A percentile compares a stretch with the other conserved stretches of the same genome.
Conservation (phyloP, 805 yeast genomes). For the Komagataella pseudopastoris region DNA sequence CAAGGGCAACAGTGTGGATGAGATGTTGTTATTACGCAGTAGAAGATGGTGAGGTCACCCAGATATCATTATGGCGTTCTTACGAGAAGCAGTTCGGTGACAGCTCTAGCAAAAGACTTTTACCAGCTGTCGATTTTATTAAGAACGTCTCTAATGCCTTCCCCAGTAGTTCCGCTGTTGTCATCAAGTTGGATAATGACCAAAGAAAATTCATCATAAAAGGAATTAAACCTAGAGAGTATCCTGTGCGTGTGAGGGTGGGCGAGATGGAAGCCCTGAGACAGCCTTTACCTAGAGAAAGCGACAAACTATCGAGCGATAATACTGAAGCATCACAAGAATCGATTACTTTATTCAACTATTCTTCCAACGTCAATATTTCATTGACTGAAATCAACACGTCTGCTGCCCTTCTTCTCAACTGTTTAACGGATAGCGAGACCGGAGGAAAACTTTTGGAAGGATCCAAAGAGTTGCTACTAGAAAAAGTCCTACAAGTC, state of each 20-base stretch:
- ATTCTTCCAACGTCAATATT: conserved; percentile 17
- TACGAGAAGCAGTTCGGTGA: conserved; percentile 72
- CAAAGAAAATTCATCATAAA: conserved; percentile 79
- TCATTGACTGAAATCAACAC: conserved; percentile 25
- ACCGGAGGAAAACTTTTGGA: conserved; percentile 19
- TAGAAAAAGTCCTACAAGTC: conserved; percentile 17
- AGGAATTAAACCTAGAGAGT: conserved; percentile 81
- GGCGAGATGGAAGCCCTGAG: conserved; percentile 28
- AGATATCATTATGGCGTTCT: conserved; percentile 89
- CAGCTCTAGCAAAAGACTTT: conserved; percentile 39
- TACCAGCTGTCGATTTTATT: conserved; percentile 95
- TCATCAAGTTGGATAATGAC: conserved; percentile 50
- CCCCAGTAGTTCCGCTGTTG: conserved; percentile 86
- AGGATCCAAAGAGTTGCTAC: conserved; percentile 16
- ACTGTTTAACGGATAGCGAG: conserved; percentile 18
- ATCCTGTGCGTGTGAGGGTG: conserved; percentile 32
- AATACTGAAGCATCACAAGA: conserved; percentile 12
- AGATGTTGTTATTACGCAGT: conserved; percentile 79
- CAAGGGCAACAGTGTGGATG: conserved; percentile 89
- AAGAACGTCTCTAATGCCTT: conserved; percentile 88
- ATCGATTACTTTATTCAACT: conserved; percentile 16
- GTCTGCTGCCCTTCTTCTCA: conserved; percentile 21
- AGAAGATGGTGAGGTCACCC: conserved; percentile 77
- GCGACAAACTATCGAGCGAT: conserved; percentile 5
- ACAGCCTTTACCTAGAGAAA: conserved; percentile 4